Base-by-base conservation (phyloP, 331 rosid genomes). In the Spiraea crenata region DNA sequence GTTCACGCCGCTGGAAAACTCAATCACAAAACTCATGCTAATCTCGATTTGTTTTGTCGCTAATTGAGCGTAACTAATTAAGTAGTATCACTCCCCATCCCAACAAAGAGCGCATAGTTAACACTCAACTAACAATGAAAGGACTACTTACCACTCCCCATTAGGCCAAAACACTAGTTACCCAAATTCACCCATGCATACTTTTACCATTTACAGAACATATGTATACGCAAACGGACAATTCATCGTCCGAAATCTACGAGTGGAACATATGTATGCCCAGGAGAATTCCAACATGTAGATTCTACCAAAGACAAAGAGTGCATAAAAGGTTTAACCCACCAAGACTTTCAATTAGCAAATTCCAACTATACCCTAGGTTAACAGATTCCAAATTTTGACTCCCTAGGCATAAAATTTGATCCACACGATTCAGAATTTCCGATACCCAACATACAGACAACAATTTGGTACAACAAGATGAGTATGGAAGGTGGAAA, bases 221-320 rank as follows among this genome's bases (percentile, higher is more conserved):
- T 25, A 9, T n/a, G 25, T 6, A 70, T 15, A 40, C 42, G 40
- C 49, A 38, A 16, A 13, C 12, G 7, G 31, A 25, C 4, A 11
- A 57, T 57, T 38, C 15, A 39, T 34, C 25, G 16, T 39, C 47
- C 31, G 39, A 9, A 3, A 60, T 8, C 11, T 17, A 49, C 49
- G 13, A 49, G 7, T 15, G 19, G 54, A 15, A 49, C 54, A 49
- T 5, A 34, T 19, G 10, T 19, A 34, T 7, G 58, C 58, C 65
- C n/a, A 58, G 17, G 12, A 57, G 37, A 58, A 31, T 41, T 31
- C 42, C 70, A 65, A 65, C 9, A 65, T 47, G 70, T 31, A 34
- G 34, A 25, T 25, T 31, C 41, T 14, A 25, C 14, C 16, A 45
- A 1, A 46, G 9, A 65, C 16, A 45, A 2, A 46, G 9, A 65